Conservation (phyloP, 208 protist species). For the Acanthamoeba sp. region DNA sequence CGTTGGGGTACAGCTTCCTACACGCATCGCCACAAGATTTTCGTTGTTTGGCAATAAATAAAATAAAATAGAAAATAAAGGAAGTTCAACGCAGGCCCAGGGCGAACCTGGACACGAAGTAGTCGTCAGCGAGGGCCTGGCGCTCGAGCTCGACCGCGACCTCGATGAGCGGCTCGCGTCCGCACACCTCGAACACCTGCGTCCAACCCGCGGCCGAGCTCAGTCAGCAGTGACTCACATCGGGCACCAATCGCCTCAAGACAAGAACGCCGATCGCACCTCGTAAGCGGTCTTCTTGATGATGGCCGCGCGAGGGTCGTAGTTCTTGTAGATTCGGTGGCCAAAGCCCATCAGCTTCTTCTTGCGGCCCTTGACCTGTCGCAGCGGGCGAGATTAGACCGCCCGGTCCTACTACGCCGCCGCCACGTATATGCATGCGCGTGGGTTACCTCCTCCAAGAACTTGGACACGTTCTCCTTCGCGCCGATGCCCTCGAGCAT, state of each 20-base stretch:
- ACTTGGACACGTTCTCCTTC: constrained; percentile 83
- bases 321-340: constrained; percentile 92
- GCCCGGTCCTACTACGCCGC: too few relatives aligned
- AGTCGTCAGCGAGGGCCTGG: constrained; percentile 87
- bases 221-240: not conserved
- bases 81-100: too few relatives aligned
- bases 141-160: constrained; percentile 89
- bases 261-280: constrained; percentile 27
- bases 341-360: constrained; percentile 90
- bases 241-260: not conserved
- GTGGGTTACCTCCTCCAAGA: constrained; percentile 69
- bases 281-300: constrained; percentile 83
- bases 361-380: constrained; percentile 84
- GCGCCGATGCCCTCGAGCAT: constrained; percentile 91
- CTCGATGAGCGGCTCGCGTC: constrained; percentile 86
- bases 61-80: too few relatives aligned
- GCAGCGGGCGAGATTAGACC: too few relatives aligned
- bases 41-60: not conserved
- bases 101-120: constrained; percentile 85
- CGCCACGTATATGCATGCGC: not conserved
- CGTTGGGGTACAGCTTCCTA: constrained; percentile 91
- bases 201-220: too few relatives aligned
- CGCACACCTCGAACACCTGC: constrained; percentile 83
- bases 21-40: not conserved
- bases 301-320: constrained; percentile 91